phyloP scores from a whole-genome alignment of 441 rosid species.

The Adansonia rubrostipa region DNA sequence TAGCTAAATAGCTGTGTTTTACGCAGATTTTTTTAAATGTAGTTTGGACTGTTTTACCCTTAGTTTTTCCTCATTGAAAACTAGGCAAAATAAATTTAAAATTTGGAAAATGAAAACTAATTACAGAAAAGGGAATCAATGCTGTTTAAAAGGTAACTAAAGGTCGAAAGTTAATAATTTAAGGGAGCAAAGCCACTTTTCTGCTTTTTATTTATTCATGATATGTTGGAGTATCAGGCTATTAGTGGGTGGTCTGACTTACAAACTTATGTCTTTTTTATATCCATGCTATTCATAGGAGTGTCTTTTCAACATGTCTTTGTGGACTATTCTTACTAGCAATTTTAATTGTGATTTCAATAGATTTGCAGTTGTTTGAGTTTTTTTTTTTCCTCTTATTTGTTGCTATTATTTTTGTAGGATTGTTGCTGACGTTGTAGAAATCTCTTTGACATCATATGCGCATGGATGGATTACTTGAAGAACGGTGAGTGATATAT shows the following conservation, averaged over 20 bases:
- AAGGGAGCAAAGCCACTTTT: not conserved
- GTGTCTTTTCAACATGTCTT: not conserved
- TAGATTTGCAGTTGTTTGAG: not conserved
- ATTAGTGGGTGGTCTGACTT: not conserved
- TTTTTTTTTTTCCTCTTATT: not conserved
- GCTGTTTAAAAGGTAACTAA: no score
- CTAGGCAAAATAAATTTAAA: not conserved
- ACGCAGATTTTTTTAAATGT: not conserved
- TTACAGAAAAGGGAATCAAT: no score
- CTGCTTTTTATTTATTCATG: not conserved
- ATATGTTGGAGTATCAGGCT: not conserved
- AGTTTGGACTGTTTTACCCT: not conserved
- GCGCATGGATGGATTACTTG: slow-evolving; percentile 30
- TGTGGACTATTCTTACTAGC: not conserved
- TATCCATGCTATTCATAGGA: not conserved
- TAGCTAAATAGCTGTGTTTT: not conserved
- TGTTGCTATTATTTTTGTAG: slow-evolving; percentile 11
- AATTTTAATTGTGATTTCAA: not conserved
- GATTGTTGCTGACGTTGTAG: slow-evolving; percentile 18
- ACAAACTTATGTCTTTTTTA: not conserved
- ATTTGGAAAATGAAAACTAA: no score
- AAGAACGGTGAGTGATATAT: slow-evolving; percentile 39
- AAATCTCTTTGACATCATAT: slow-evolving; percentile 19
- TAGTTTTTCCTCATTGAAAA: not conserved
- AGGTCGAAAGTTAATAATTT: not conserved